These are phyloP conservation scores for Venturia oleaginea DNA, from an alignment of 2,329 filamentous ascomycete genomes.

Conservation along the genomic window DNA sequence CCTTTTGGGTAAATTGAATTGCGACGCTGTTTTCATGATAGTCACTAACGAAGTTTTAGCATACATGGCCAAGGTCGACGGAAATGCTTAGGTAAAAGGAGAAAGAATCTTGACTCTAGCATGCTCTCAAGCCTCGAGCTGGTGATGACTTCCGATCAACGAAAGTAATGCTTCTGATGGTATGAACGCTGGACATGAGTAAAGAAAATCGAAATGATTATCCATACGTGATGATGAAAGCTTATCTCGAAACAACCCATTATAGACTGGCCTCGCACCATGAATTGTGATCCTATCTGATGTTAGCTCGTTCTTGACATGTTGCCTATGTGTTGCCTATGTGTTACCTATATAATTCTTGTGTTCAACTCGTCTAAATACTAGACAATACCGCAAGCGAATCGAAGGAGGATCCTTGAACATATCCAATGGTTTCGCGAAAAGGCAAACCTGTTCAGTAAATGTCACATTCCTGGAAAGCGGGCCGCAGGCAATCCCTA, in stretches of 20 bases:
- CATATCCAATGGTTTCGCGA: too few species aligned
- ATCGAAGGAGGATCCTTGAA: too few species aligned
- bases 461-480: too few species aligned
- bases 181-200: neutral
- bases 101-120: neutral
- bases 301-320: neutral
- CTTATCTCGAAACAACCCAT: neutral
- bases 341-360: too few species aligned
- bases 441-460: too few species aligned
- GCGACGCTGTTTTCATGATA: neutral
- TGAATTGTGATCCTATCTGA: neutral
- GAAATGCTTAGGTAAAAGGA: conserved; percentile 28
- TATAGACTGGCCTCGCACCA: neutral
- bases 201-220: neutral
- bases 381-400: too few species aligned
- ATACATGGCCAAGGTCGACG: conserved; percentile 36
- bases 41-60: conserved; percentile 16
- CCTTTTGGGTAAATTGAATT: conserved; percentile 28
- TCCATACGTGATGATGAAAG: neutral
- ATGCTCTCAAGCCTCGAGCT: neutral
- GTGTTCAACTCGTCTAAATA: too few species aligned
- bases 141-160: neutral
- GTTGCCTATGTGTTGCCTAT: too few species aligned
- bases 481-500: too few species aligned
- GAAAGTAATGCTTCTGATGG: neutral